Percentiles rank a stretch among this genome's conserved stretches.
Conservation (phyloP, 2,329 filamentous ascomycete species). For the Xylariomycetidae sp. region DNA sequence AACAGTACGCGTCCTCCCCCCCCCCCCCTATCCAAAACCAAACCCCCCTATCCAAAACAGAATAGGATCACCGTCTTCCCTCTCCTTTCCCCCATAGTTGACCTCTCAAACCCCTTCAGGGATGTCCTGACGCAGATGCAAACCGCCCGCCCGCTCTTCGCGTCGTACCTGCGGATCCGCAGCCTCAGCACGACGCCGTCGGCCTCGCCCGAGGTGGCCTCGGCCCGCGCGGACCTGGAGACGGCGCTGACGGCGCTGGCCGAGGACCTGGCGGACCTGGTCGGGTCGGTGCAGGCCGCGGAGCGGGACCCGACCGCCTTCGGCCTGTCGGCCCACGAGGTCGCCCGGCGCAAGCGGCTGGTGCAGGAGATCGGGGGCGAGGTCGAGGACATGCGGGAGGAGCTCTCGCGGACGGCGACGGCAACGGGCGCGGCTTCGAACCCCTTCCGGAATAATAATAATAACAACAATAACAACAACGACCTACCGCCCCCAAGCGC, state of each 20-base stretch:
- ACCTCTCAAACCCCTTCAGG: no score
- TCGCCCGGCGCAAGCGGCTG: slow-evolving; percentile 72
- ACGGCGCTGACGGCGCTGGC: slow-evolving; percentile 61
- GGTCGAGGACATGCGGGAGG: slow-evolving; percentile 82
- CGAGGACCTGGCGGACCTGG: slow-evolving; percentile 84
- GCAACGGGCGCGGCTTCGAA: slow-evolving; percentile 20
- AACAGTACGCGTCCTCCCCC: slow-evolving; percentile 47
- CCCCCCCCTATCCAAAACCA: slow-evolving; percentile 6
- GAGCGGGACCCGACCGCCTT: slow-evolving; percentile 84
- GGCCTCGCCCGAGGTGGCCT: slow-evolving; percentile 77
- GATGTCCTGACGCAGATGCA: slow-evolving; percentile 84
- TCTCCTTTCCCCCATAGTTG: no score
- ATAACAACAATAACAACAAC: slow-evolving; percentile 27
- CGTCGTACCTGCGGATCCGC: slow-evolving; percentile 92
- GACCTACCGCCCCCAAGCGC: slow-evolving; percentile 51
- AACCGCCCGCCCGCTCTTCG: slow-evolving; percentile 79
- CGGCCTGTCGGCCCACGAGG: slow-evolving; percentile 78
- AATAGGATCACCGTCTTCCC: no score
- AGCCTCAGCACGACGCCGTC: slow-evolving; percentile 61
- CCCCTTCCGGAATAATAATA: not conserved
- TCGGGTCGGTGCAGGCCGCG: slow-evolving; percentile 80
- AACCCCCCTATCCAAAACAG: no score
- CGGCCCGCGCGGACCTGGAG: slow-evolving; percentile 67
- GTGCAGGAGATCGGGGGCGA: slow-evolving; percentile 88
- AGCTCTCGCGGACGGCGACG: slow-evolving; percentile 55